phyloP scores from a whole-genome alignment of 805 yeast species.

The Teunomyces atbi region DNA sequence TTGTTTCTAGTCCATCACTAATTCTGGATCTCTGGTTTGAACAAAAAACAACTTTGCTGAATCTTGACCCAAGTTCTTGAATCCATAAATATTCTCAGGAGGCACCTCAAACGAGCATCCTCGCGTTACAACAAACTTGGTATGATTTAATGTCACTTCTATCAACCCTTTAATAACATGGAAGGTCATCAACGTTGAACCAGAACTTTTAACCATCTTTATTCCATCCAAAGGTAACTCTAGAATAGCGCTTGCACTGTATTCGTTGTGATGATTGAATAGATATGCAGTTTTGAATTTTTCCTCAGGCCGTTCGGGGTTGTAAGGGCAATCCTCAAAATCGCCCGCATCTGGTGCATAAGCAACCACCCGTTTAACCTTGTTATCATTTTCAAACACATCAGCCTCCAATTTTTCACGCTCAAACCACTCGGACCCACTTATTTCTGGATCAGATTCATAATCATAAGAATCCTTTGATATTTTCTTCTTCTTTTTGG shows the following conservation, averaged over 20 bases:
- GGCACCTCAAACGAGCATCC: slow-evolving; percentile 87
- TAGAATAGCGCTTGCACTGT: slow-evolving; percentile 72
- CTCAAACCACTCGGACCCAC: slow-evolving; percentile 54
- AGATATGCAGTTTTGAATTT: slow-evolving; percentile 61
- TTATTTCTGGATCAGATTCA: slow-evolving; percentile 39
- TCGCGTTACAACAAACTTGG: slow-evolving; percentile 55
- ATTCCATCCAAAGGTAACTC: slow-evolving; percentile 61
- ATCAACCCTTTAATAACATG: slow-evolving; percentile 69
- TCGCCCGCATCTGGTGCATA: slow-evolving; percentile 60
- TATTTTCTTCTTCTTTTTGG: slow-evolving; percentile 10
- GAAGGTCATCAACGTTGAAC: slow-evolving; percentile 68
- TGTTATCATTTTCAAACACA: slow-evolving; percentile 50
- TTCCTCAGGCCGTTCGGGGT: slow-evolving; percentile 39
- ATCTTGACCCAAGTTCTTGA: slow-evolving; percentile 58
- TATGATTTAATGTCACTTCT: slow-evolving; percentile 63
- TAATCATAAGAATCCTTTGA: slow-evolving; percentile 22
- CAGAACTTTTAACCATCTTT: slow-evolving; percentile 60
- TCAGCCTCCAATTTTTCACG: slow-evolving; percentile 41
- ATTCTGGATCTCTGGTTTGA: slow-evolving; percentile 48
- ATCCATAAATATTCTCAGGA: slow-evolving; percentile 67
- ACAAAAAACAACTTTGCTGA: slow-evolving; percentile 72
- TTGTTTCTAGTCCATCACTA: slow-evolving; percentile 5
- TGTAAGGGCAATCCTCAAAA: slow-evolving; percentile 35
- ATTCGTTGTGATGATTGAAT: slow-evolving; percentile 60
- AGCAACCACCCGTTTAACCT: slow-evolving; percentile 52